A percentile compares a stretch with the other conserved stretches of the same genome.
Conservation (phyloP, 345 rosid species). For the Euphorbia tirucalli region DNA sequence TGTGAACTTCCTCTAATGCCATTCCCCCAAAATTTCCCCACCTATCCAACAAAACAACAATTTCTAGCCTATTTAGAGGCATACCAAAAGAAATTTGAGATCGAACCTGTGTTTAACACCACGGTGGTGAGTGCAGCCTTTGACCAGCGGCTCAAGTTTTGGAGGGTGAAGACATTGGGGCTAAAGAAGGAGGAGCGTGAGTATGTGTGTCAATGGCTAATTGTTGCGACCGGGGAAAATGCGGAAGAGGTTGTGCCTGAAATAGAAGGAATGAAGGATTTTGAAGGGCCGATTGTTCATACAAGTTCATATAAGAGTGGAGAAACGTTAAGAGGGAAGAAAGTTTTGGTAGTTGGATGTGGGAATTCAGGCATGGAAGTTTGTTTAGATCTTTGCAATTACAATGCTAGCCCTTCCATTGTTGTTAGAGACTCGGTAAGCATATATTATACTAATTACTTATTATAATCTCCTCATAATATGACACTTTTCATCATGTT, state of each 20-base stretch:
- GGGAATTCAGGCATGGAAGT: conserved; percentile 98
- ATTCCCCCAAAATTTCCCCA: conserved; percentile 61
- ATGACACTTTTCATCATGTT: too few species aligned
- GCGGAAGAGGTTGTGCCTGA: conserved; percentile 61
- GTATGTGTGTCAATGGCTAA: conserved; percentile 60
- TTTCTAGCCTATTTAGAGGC: conserved; percentile 57
- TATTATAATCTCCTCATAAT: too few species aligned
- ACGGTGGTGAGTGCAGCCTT: conserved; percentile 55
- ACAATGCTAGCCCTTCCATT: conserved; percentile 56
- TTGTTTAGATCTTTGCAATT: conserved; percentile 79
- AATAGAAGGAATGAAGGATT: conserved; percentile 55
- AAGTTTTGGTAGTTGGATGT: conserved; percentile 82
- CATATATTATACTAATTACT: too few species aligned
- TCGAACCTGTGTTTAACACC: conserved; percentile 49
- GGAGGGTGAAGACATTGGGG: conserved; percentile 56
- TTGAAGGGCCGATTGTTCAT: conserved; percentile 56
- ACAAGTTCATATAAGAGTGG: conserved; percentile 62
- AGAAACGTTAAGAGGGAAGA: conserved; percentile 41
- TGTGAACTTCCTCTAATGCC: conserved; percentile 73
- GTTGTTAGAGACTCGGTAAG: conserved; percentile 85
- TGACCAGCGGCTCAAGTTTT: conserved; percentile 41
- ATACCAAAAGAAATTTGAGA: conserved; percentile 39
- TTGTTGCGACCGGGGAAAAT: conserved; percentile 83
- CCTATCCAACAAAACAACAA: conserved; percentile 76
- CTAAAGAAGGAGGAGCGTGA: conserved; percentile 37